Evolutionary conservation across 352 stramenopile genomes (phyloP).

Genomic region (Phytophthora brassicae): DNA sequence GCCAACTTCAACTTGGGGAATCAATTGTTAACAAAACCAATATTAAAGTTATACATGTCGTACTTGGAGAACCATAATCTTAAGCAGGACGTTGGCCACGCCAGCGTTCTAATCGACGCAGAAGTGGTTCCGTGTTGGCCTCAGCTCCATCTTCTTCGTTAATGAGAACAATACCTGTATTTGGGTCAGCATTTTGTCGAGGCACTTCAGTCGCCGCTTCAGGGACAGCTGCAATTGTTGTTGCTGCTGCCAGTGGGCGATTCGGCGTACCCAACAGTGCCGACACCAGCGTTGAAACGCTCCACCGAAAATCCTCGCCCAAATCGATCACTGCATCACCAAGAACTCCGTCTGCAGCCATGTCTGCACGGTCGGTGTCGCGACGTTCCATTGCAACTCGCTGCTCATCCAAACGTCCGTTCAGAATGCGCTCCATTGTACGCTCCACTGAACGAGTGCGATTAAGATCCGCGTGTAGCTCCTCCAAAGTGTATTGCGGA

Average conservation of each 20-base stretch:
- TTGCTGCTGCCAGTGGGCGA: not conserved
- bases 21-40: too few relatives aligned
- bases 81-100: conserved; percentile 6
- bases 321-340: conserved; percentile 41
- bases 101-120: conserved; percentile 18
- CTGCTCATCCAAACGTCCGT: conserved; percentile 47
- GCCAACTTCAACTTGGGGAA: conserved; percentile 1
- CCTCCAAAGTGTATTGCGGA: conserved; percentile 62
- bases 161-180: not conserved
- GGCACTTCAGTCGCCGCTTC: not conserved
- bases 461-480: conserved; percentile 55
- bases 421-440: conserved; percentile 77
- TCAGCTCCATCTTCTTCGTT: not conserved
- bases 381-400: conserved; percentile 29
- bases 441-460: conserved; percentile 60
- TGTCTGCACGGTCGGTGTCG: conserved; percentile 18
- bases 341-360: conserved; percentile 29
- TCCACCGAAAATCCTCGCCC: conserved; percentile 42
- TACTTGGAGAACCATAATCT: not conserved
- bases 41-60: conserved; percentile 2
- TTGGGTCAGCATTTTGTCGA: conserved; percentile 9
- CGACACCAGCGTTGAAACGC: conserved; percentile 38
- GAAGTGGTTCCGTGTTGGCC: conserved; percentile 23
- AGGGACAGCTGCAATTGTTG: not conserved
- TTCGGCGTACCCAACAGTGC: conserved; percentile 25